Percentiles rank a stretch among this genome's conserved stretches.
Conservation (phyloP, 148 eudicot genomes). For the Rhododendron griersonianum region DNA sequence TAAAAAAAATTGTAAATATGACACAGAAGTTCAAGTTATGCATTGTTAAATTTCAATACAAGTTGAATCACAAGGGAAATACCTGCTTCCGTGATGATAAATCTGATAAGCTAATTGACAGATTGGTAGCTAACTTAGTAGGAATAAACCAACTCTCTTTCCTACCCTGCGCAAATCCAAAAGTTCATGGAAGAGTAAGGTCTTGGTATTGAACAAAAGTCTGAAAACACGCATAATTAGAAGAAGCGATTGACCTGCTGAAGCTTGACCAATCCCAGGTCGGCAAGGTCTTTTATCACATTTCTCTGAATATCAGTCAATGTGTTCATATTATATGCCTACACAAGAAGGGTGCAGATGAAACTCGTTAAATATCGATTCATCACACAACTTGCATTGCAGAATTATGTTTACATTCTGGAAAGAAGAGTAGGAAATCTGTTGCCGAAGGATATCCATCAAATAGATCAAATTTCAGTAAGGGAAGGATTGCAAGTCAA, state of each 20-base stretch:
- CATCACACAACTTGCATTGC: not conserved
- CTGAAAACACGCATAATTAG: not conserved
- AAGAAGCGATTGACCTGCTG: conserved; percentile 62
- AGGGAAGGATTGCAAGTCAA: not conserved
- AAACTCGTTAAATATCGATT: not conserved
- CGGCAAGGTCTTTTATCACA: conserved; percentile 80
- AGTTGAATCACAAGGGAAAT: not conserved
- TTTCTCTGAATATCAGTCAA: conserved; percentile 62
- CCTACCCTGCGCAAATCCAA: conserved; percentile 61
- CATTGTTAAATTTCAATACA: not conserved
- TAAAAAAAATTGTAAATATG: not conserved
- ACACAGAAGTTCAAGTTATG: not conserved
- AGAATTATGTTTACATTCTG: not conserved
- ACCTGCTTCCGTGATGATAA: conserved; percentile 85
- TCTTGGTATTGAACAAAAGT: not conserved
- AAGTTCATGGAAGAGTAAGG: not conserved
- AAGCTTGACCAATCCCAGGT: conserved; percentile 85
- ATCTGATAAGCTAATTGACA: conserved; percentile 88
- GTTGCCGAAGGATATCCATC: not conserved
- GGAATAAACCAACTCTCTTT: conserved; percentile 98
- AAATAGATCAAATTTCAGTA: conserved; percentile 1
- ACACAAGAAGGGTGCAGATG: conserved; percentile 9
- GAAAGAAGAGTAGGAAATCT: not conserved
- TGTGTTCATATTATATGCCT: conserved; percentile 88
- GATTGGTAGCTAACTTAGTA: conserved; percentile 83